These are phyloP conservation scores for Blastomyces emzantsi DNA, from an alignment of 2,329 filamentous ascomycete genomes.

Conservation along the genomic window DNA sequence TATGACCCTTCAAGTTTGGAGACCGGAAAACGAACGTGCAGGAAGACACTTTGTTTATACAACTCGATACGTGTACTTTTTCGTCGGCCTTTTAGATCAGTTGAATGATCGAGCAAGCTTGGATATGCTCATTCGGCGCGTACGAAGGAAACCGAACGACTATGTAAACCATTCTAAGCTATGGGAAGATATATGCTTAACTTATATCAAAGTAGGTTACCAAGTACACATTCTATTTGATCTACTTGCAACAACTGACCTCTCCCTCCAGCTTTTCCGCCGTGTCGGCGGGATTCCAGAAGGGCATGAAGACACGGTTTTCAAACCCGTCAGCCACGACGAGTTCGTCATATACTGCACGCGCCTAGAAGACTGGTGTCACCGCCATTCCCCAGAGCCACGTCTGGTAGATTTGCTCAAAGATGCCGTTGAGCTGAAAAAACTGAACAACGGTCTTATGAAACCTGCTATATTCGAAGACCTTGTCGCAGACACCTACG, in stretches of 20 bases:
- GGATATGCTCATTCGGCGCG: constrained; percentile 66
- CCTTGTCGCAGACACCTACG: constrained; percentile 84
- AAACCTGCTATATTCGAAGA: constrained; percentile 83
- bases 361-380: constrained; percentile 51
- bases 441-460: constrained; percentile 78
- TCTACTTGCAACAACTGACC: constrained; percentile 16
- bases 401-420: constrained; percentile 53
- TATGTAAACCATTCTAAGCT: constrained; percentile 54
- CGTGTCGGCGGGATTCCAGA: constrained; percentile 48
- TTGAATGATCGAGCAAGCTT: constrained; percentile 66
- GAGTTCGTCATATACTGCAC: constrained; percentile 54
- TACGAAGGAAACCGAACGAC: constrained; percentile 73
- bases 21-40: constrained; percentile 74
- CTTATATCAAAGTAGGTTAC: constrained; percentile 44
- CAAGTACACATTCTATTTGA: constrained; percentile 19
- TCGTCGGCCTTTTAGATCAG: constrained; percentile 63
- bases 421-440: constrained; percentile 61
- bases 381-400: constrained; percentile 40
- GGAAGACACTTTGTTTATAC: constrained; percentile 91
- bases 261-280: constrained; percentile 44
- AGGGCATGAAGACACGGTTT: constrained; percentile 55
- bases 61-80: constrained; percentile 73
- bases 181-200: constrained; percentile 53
- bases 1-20: constrained; percentile 92
- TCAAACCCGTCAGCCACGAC: constrained; percentile 55